Evolutionary conservation across 768 basidiomycete genomes (phyloP).

Genomic region (Lactarius sanguifluus): DNA sequence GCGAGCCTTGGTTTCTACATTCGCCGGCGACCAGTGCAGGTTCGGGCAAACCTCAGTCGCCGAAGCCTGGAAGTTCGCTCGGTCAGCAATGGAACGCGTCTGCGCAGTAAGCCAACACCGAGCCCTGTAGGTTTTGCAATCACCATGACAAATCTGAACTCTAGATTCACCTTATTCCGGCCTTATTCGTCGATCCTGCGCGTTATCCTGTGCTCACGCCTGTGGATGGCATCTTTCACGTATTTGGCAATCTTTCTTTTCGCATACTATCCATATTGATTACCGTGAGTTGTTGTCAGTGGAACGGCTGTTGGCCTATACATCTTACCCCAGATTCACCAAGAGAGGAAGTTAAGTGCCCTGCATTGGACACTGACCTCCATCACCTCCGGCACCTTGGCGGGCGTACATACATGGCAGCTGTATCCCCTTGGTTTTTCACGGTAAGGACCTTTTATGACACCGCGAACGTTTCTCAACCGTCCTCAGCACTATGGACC

Average conservation of each 20-base stretch:
- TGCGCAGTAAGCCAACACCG: constrained; percentile 33
- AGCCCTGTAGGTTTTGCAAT: background rate
- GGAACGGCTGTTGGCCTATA: constrained; percentile 37
- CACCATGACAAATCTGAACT: background rate
- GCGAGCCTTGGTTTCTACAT: constrained; percentile 39
- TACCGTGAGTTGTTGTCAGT: constrained; percentile 29
- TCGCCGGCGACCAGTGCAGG: constrained; percentile 40
- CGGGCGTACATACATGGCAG: constrained; percentile 45
- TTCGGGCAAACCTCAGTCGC: constrained; percentile 35
- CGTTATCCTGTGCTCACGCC: constrained; percentile 38
- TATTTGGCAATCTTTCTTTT: constrained; percentile 18
- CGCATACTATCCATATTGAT: constrained; percentile 18
- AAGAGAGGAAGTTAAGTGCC: constrained; percentile 28
- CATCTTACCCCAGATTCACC: constrained; percentile 46
- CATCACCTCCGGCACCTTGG: constrained; percentile 52
- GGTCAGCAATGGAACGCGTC: constrained; percentile 33
- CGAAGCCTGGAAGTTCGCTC: constrained; percentile 35
- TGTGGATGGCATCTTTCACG: constrained; percentile 45
- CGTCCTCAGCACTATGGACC: constrained; percentile 57
- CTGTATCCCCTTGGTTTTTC: constrained; percentile 79
- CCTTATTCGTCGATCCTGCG: constrained; percentile 35
- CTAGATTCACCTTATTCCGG: constrained; percentile 37
- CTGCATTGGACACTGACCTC: constrained; percentile 46
- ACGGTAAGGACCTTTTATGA: constrained; percentile 40
- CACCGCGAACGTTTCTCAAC: background rate